These are phyloP conservation scores for Wickerhamomyces hampshirensis DNA, from an alignment of 805 yeast genomes.

Conservation along the genomic window DNA sequence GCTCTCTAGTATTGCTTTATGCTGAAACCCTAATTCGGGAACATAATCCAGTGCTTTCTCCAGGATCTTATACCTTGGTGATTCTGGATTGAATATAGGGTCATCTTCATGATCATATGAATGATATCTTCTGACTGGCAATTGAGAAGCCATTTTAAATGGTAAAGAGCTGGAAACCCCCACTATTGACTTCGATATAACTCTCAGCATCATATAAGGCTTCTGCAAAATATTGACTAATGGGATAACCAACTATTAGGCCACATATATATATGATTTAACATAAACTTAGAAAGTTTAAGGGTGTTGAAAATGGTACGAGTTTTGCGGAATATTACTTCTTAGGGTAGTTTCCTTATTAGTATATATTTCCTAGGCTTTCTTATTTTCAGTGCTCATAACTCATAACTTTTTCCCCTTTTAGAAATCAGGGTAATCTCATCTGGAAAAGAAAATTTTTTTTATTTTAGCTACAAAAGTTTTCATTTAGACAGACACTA, in stretches of 20 bases:
- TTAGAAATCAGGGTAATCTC: background rate
- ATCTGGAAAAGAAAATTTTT: constrained; percentile 9
- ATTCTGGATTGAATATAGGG: constrained; percentile 16
- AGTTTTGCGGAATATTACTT: background rate
- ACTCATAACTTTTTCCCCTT: background rate
- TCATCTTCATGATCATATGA: constrained; percentile 25
- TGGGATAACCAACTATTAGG: too few relatives aligned
- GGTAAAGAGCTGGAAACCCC: too few relatives aligned
- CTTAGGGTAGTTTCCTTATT: too few relatives aligned
- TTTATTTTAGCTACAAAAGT: constrained; percentile 1
- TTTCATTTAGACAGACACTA: too few relatives aligned
- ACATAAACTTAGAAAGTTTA: too few relatives aligned
- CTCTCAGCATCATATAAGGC: constrained; percentile 1
- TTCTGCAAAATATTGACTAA: too few relatives aligned
- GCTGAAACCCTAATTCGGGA: constrained; percentile 49
- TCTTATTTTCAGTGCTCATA: background rate
- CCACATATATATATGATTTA: too few relatives aligned
- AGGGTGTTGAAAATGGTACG: background rate
- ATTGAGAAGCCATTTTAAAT: background rate
- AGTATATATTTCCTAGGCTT: too few relatives aligned
- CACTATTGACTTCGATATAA: background rate
- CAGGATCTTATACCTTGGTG: constrained; percentile 39
- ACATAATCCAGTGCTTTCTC: constrained; percentile 34
- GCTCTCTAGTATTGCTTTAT: constrained; percentile 43
- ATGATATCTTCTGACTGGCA: constrained; percentile 21